Percentiles rank a stretch among this genome's conserved stretches.
Conservation (phyloP, 768 basidiomycete genomes). For the Lactarius trivialis region DNA sequence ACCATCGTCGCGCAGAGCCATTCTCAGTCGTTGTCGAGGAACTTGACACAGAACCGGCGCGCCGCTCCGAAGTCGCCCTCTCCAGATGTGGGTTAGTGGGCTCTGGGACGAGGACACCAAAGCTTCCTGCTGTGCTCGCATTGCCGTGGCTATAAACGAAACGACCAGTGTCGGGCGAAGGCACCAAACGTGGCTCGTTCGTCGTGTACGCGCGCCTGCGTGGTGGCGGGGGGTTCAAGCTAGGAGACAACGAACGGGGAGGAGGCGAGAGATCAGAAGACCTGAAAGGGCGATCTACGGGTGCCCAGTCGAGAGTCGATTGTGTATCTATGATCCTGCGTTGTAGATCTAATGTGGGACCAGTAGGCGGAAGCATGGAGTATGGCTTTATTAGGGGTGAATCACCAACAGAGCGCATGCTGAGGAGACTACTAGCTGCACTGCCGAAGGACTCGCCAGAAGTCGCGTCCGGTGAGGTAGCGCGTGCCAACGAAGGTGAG, state of each 20-base stretch:
- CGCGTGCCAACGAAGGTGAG: conserved; percentile 41
- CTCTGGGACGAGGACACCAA: conserved; percentile 27
- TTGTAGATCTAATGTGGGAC: conserved; percentile 13
- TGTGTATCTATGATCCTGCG: conserved; percentile 23
- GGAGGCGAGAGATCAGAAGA: conserved; percentile 26
- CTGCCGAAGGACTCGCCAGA: conserved; percentile 53
- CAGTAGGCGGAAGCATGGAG: conserved; percentile 21
- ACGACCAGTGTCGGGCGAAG: conserved; percentile 10
- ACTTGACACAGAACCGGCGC: conserved; percentile 19
- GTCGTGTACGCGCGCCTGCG: conserved; percentile 29
- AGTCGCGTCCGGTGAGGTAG: conserved; percentile 30
- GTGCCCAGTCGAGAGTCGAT: conserved; percentile 21
- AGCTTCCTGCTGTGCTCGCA: conserved; percentile 32
- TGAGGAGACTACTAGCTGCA: conserved; percentile 48
- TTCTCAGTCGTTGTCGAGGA: conserved; percentile 12
- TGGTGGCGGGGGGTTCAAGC: conserved; percentile 29
- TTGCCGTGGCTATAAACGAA: conserved; percentile 30
- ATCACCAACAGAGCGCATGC: conserved; percentile 36
- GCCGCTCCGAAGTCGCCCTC: conserved; percentile 20
- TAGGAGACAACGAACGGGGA: conserved; percentile 26
- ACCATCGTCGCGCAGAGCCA: conserved; percentile 30
- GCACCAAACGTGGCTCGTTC: conserved; percentile 20
- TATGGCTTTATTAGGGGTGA: conserved; percentile 25
- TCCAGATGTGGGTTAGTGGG: conserved; percentile 9
- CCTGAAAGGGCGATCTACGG: conserved; percentile 17